phyloP scores from a whole-genome alignment of 2,329 filamentous ascomycete genomes.

The Fusarium tricinctum region DNA sequence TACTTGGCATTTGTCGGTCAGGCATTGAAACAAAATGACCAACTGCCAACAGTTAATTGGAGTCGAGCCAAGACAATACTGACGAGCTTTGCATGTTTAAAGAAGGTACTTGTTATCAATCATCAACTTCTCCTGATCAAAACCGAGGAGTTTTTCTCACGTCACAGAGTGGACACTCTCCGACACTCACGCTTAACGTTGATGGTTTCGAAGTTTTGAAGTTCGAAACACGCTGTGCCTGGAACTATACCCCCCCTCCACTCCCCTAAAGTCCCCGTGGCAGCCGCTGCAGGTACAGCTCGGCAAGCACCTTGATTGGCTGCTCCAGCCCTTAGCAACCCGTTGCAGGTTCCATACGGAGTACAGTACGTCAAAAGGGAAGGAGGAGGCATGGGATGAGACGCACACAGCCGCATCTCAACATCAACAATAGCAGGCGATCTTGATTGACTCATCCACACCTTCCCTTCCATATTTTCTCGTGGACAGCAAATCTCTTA shows the following conservation, averaged over 20 bases:
- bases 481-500: constrained; percentile 6
- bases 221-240: constrained; percentile 47
- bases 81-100: background rate
- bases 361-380: constrained; percentile 23
- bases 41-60: background rate
- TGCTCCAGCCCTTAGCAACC: constrained; percentile 11
- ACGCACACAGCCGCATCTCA: constrained; percentile 43
- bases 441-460: constrained; percentile 26
- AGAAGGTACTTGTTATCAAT: constrained; percentile 8
- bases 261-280: constrained; percentile 20
- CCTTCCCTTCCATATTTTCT: constrained; percentile 9
- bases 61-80: constrained; percentile 2
- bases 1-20: constrained; percentile 17
- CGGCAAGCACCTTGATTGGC: constrained; percentile 35
- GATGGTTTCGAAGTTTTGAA: constrained; percentile 41
- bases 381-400: constrained; percentile 39
- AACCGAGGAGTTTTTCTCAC: constrained; percentile 6
- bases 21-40: constrained; percentile 20
- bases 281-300: constrained; percentile 24
- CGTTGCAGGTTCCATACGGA: constrained; percentile 1
- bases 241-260: constrained; percentile 4
- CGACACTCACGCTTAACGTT: constrained; percentile 36
- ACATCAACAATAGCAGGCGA: constrained; percentile 29
- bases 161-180: constrained; percentile 32
- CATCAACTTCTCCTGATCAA: constrained; percentile 2